Evolutionary conservation across 371 early-diverging fungal species (phyloP).

Genomic region (Mycotypha africana): DNA sequence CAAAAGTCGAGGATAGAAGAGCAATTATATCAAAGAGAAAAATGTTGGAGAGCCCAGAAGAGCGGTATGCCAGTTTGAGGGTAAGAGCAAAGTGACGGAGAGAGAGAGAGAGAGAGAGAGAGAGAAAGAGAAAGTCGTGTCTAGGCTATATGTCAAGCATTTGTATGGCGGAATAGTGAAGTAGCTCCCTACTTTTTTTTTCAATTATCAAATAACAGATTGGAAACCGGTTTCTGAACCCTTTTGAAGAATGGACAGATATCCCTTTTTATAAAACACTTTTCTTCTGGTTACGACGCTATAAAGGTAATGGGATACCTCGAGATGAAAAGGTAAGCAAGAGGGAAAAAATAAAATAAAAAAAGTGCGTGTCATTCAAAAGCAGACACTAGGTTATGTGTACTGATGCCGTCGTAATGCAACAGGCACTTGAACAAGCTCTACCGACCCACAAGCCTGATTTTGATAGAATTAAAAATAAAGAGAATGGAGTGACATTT

Average conservation of each 20-base stretch:
- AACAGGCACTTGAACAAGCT: constrained; percentile 25
- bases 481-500: constrained; percentile 26
- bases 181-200: not conserved
- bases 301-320: constrained; percentile 23
- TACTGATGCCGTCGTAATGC: too few relatives aligned
- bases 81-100: not conserved
- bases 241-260: constrained; percentile 20
- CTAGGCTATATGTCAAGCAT: too few relatives aligned
- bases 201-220: not conserved
- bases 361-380: too few relatives aligned
- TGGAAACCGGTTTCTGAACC: constrained; percentile 12
- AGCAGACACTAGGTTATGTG: too few relatives aligned
- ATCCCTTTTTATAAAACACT: constrained; percentile 19
- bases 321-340: constrained; percentile 9
- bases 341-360: too few relatives aligned
- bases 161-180: too few relatives aligned
- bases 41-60: constrained; percentile 12
- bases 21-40: constrained; percentile 7
- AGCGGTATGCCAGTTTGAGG: constrained; percentile 18
- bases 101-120: not conserved
- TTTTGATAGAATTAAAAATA: constrained; percentile 4
- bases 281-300: constrained; percentile 17
- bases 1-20: not conserved
- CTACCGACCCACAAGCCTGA: constrained; percentile 47
- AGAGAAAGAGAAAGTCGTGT: too few relatives aligned